Conservation (phyloP, 2,329 filamentous ascomycete species). For the Xylariaceae sp. region DNA sequence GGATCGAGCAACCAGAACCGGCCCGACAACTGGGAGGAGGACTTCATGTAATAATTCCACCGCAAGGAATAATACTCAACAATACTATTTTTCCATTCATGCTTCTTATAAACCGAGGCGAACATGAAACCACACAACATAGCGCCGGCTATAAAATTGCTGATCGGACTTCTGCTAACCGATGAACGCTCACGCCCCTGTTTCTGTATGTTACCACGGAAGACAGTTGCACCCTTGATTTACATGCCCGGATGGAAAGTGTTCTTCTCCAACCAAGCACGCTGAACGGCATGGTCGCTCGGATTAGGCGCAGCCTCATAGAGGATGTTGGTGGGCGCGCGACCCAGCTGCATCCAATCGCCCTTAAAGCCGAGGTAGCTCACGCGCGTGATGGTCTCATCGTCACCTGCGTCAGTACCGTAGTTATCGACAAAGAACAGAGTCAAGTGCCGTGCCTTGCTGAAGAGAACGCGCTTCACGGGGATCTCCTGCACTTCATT, state of each 20-base stretch:
- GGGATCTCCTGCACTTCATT: slow-evolving; percentile 73
- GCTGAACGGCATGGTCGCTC: slow-evolving; percentile 70
- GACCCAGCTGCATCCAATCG: slow-evolving; percentile 81
- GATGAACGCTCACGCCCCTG: neutral
- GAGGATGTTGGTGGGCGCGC: slow-evolving; percentile 76
- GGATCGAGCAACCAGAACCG: slow-evolving; percentile 80
- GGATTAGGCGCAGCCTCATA: slow-evolving; percentile 96
- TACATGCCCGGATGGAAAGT: neutral
- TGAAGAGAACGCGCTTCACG: slow-evolving; percentile 84
- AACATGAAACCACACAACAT: neutral
- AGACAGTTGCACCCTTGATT: neutral
- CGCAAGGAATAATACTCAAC: neutral
- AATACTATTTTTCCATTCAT: neutral
- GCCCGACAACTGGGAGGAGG: slow-evolving; percentile 71
- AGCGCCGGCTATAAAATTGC: neutral
- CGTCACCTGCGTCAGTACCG: slow-evolving; percentile 39
- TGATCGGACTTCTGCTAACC: neutral
- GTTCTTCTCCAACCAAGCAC: slow-evolving; percentile 31
- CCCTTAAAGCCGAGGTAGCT: slow-evolving; percentile 90
- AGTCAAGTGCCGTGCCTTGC: slow-evolving; percentile 72
- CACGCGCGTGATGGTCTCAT: slow-evolving; percentile 63
- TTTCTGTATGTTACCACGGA: neutral
- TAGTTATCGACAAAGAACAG: slow-evolving; percentile 95
- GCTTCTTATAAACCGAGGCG: neutral
- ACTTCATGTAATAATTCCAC: slow-evolving; percentile 68